A percentile compares a stretch with the other conserved stretches of the same genome.
Conservation (phyloP, 2,329 filamentous ascomycete species). For the Chaetomiaceae sp. region DNA sequence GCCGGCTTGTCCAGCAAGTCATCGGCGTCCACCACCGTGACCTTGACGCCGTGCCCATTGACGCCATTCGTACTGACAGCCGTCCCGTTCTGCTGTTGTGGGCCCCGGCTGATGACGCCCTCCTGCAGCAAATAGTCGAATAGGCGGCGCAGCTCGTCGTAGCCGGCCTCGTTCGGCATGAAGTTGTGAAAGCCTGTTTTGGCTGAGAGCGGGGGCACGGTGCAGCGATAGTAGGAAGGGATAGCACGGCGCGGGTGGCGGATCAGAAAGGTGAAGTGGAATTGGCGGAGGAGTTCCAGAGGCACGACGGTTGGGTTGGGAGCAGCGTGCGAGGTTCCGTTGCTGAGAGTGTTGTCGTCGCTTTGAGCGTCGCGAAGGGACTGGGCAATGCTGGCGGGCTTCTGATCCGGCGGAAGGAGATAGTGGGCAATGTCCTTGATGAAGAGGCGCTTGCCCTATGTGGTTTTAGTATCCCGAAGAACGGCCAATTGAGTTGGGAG, state of each 20-base stretch:
- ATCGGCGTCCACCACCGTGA: conserved; percentile 89
- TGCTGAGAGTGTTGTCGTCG: conserved; percentile 15
- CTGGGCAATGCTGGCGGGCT: conserved; percentile 65
- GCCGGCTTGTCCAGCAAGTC: conserved; percentile 84
- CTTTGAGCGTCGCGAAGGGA: conserved; percentile 47
- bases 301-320: conserved; percentile 82
- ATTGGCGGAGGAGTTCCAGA: conserved; percentile 62
- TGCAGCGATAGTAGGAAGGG: conserved; percentile 92
- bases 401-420: conserved; percentile 67
- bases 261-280: conserved; percentile 95
- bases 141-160: conserved; percentile 75
- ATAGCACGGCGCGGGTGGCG: conserved; percentile 89
- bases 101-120: conserved; percentile 57
- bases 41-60: conserved; percentile 41
- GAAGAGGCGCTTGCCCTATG: conserved; percentile 73
- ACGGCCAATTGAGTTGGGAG: too few relatives aligned
- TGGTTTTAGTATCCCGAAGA: conserved; percentile 47
- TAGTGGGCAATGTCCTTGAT: conserved; percentile 99
- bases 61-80: not conserved
- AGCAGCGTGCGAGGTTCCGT: conserved; percentile 14
- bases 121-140: conserved; percentile 76
- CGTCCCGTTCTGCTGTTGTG: not conserved
- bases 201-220: conserved; percentile 74
- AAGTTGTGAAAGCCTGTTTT: conserved; percentile 83
- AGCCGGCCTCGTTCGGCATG: conserved; percentile 82